Evolutionary conservation across 495 filamentous ascomycete species (phyloP).

Genomic region (Xylaria longipes): DNA sequence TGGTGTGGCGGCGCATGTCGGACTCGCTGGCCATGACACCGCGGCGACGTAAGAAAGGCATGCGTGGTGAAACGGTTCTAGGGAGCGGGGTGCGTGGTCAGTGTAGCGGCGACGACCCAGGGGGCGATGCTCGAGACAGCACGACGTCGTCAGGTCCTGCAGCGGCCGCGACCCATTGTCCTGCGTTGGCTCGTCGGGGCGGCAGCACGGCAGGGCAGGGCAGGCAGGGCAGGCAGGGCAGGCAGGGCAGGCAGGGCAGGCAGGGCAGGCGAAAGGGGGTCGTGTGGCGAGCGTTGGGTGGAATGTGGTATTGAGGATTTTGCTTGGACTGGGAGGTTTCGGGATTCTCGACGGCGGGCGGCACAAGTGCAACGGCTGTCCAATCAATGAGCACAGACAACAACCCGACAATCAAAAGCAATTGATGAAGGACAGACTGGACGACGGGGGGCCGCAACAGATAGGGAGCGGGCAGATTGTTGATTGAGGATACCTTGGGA

Average conservation of each 20-base stretch:
- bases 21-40: conserved; percentile 57
- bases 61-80: conserved; percentile 30
- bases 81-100: conserved; percentile 24
- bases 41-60: conserved; percentile 60
- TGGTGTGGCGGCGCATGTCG: conserved; percentile 55
- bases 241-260: too few relatives aligned
- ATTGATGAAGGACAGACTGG: conserved; percentile 12
- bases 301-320: conserved; percentile 3
- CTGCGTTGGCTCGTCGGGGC: conserved; percentile 25
- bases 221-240: too few relatives aligned
- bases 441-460: background rate
- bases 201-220: conserved; percentile 16
- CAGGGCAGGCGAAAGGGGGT: conserved; percentile 10
- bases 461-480: conserved; percentile 17
- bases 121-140: conserved; percentile 26
- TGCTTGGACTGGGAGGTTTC: conserved; percentile 7
- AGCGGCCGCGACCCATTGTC: conserved; percentile 38
- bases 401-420: background rate
- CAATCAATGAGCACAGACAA: conserved; percentile 3
- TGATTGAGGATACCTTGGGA: conserved; percentile 3
- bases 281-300: background rate
- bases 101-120: conserved; percentile 18
- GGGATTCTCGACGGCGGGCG: conserved; percentile 5
- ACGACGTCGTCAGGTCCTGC: conserved; percentile 36
- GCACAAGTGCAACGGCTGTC: conserved; percentile 6